Evolutionary conservation across 2,329 filamentous ascomycete genomes (phyloP), one percentile per base, ranked within the genome.

Genomic region (Botryotinia convoluta): DNA sequence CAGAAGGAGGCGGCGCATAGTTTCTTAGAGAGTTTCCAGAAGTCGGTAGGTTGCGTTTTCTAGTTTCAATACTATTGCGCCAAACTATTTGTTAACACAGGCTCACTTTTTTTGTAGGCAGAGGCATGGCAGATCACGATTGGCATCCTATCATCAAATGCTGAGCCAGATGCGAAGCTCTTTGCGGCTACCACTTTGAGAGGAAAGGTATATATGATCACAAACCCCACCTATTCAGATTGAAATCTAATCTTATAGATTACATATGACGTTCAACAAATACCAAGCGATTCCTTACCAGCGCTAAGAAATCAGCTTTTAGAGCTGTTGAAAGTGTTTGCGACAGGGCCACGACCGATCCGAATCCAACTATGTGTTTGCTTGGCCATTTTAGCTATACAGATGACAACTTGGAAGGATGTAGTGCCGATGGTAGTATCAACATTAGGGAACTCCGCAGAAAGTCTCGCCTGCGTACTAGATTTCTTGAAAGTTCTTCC

Each of bases 141-240:
- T 82, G 89, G 91, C 71, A 93, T 99, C 76, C 86, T 99, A 75
- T 93, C 97, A 82, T 93, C 93, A 68, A 87, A 92, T 76, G 89
- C 92, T 72, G 91, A 95, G 76, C 87, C 92, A 69, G 94, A 97
- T 82, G 93, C 93, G 39, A 96, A 96, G 82, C 86, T 99, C 74
- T 99, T 99, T 83, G 96, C 96, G 64, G 96, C 96, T 74, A 98
- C 95, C 64, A 99, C 96, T 70, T 86, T 99, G 80, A 97, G 97
- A 85, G 96, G 96, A 87, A 99, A 99, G 91, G 96, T 98, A 86
- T 77, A 85, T 71, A 85, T 72, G 48, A 42, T 59, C 45, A 37
- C 48, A 57, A 54, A 70, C 48, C 42, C 54, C 26, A 32, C 35
- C 54, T 69, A 60, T 39, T 61, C 61, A 32, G 61, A 62, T 57